These are phyloP conservation scores for Fusarium coffeatum DNA, from an alignment of 2,329 filamentous ascomycete genomes.

Conservation along the genomic window DNA sequence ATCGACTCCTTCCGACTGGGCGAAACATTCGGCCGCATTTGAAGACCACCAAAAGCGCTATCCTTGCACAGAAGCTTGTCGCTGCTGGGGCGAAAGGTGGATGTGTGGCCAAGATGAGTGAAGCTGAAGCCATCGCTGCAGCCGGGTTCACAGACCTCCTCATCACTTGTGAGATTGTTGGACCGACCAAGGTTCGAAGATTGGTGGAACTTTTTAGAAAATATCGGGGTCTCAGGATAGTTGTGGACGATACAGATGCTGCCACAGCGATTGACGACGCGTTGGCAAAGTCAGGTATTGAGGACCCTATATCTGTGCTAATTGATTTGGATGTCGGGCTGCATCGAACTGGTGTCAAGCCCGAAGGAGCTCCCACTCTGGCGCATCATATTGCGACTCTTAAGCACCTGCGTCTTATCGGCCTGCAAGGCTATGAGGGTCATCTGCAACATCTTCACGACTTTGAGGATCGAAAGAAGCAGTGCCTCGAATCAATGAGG, in stretches of 20 bases:
- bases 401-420: conserved; percentile 22
- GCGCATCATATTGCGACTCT: conserved; percentile 19
- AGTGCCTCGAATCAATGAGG: conserved; percentile 30
- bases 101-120: conserved; percentile 34
- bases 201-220: conserved; percentile 30
- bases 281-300: background rate
- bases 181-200: conserved; percentile 13
- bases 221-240: conserved; percentile 14
- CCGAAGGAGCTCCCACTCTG: conserved; percentile 1
- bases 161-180: conserved; percentile 39
- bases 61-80: conserved; percentile 21
- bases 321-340: conserved; percentile 37
- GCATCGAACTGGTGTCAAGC: conserved; percentile 9
- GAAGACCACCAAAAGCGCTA: conserved; percentile 34
- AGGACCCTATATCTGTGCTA: conserved; percentile 18
- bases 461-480: conserved; percentile 25
- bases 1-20: conserved; percentile 56
- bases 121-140: conserved; percentile 33
- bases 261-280: conserved; percentile 25
- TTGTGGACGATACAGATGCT: conserved; percentile 24
- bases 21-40: conserved; percentile 44
- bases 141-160: conserved; percentile 36
- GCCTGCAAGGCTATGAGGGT: conserved; percentile 36
- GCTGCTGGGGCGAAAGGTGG: conserved; percentile 34
- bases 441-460: conserved; percentile 35